Percentiles rank a stretch among this genome's conserved stretches.
phyloP scores from a whole-genome alignment of 2,329 filamentous ascomycete species.

The Epichloe brachyelytri region DNA sequence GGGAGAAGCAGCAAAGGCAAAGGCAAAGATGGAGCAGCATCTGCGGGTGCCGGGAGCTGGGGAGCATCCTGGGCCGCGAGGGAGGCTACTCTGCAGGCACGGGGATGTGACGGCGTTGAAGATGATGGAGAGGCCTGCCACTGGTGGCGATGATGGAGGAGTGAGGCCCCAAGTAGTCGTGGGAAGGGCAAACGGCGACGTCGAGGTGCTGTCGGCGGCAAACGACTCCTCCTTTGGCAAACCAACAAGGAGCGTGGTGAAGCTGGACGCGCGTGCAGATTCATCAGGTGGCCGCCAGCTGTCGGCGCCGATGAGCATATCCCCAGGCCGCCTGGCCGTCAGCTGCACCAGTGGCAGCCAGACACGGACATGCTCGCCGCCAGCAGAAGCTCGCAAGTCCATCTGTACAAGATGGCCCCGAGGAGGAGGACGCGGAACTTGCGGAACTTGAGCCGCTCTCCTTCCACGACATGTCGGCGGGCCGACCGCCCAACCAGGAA shows the following conservation, averaged over 20 bases:
- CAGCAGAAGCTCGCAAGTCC: constrained; percentile 18
- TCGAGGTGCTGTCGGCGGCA: constrained; percentile 30
- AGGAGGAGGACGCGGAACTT: constrained; percentile 3
- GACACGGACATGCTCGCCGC: constrained; percentile 17
- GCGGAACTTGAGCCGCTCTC: constrained; percentile 10
- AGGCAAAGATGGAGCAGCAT: not conserved
- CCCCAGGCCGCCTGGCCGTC: constrained; percentile 16
- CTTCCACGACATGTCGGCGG: constrained; percentile 15
- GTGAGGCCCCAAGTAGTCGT: constrained; percentile 24
- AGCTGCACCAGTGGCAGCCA: constrained; percentile 21
- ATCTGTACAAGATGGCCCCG: constrained; percentile 16
- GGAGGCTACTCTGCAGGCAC: constrained; percentile 28
- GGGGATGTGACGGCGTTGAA: constrained; percentile 36
- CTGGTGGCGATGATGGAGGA: constrained; percentile 5
- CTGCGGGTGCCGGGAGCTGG: constrained; percentile 18
- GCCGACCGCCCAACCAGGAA: constrained; percentile 9
- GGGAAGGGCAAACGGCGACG: constrained; percentile 36
- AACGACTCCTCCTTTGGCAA: constrained; percentile 16
- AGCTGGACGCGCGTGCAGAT: constrained; percentile 4
- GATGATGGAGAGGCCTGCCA: constrained; percentile 24
- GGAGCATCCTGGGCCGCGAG: constrained; percentile 23
- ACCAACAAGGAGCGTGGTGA: constrained; percentile 13
- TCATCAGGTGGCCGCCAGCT: not conserved
- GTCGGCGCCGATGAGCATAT: not conserved
- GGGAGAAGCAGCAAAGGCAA: constrained; percentile 9